Percentiles rank a stretch among this genome's conserved stretches.
Conservation (phyloP, 352 stramenopile genomes). For the Phytophthora megakarya region DNA sequence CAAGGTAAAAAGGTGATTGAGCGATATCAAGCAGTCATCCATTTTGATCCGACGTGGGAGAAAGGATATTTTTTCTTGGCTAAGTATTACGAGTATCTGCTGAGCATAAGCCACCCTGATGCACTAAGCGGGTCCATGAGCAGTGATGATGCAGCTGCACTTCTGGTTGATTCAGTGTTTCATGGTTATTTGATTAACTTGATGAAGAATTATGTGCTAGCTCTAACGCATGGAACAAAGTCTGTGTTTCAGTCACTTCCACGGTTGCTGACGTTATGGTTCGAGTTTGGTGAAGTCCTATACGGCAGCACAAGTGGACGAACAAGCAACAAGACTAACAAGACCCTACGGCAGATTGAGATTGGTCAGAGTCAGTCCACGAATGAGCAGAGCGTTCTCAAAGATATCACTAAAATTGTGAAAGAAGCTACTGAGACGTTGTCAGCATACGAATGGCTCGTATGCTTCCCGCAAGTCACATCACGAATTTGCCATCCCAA, state of each 20-base stretch:
- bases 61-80: conserved; percentile 92
- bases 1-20: conserved; percentile 94
- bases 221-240: conserved; percentile 89
- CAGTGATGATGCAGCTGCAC: conserved; percentile 42
- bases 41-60: conserved; percentile 94
- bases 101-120: conserved; percentile 74
- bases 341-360: conserved; percentile 66
- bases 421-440: conserved; percentile 59
- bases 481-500: conserved; percentile 94
- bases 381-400: conserved; percentile 62
- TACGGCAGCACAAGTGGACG: conserved; percentile 39
- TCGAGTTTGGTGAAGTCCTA: conserved; percentile 93
- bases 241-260: conserved; percentile 98
- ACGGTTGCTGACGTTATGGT: conserved; percentile 97
- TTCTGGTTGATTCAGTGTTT: conserved; percentile 65
- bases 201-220: conserved; percentile 94
- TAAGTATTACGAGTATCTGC: conserved; percentile 92
- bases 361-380: conserved; percentile 59
- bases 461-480: conserved; percentile 98
- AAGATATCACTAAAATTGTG: conserved; percentile 70
- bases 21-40: conserved; percentile 94
- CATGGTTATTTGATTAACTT: conserved; percentile 84
- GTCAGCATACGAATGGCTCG: conserved; percentile 95
- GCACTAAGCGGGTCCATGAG: conserved; percentile 38
- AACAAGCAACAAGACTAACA: conserved; percentile 57